Percentiles rank a stretch among this genome's conserved stretches.
Conservation (phyloP, 83 land plant genomes). For the Picea abies region DNA sequence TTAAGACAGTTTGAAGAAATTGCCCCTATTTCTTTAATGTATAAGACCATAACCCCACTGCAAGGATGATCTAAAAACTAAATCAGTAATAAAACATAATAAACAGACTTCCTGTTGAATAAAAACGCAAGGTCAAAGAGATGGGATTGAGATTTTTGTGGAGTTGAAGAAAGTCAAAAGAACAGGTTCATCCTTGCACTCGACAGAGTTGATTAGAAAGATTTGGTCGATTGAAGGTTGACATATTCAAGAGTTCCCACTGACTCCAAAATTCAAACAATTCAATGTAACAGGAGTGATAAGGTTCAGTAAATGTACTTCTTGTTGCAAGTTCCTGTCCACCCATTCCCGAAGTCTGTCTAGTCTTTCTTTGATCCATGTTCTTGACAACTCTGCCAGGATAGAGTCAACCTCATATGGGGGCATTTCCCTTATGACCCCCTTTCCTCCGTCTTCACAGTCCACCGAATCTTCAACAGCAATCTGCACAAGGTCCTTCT, state of each 20-base stretch:
- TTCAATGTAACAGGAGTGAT: neutral
- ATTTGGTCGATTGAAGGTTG: neutral
- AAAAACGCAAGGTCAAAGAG: neutral
- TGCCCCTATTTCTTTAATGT: neutral
- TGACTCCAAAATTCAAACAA: neutral
- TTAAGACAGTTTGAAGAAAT: neutral
- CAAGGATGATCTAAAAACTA: neutral
- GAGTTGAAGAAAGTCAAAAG: neutral
- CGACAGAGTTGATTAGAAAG: neutral
- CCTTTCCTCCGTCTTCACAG: constrained; percentile 94
- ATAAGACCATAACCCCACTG: neutral
- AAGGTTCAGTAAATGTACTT: constrained; percentile 47
- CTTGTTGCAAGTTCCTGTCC: constrained; percentile 81
- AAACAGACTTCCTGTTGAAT: neutral
- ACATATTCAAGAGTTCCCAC: neutral
- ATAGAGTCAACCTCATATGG: constrained; percentile 88
- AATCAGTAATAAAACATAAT: neutral
- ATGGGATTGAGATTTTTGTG: neutral
- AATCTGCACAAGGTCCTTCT: constrained; percentile 86
- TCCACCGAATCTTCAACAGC: constrained; percentile 98
- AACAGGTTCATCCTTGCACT: neutral
- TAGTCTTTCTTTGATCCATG: constrained; percentile 78
- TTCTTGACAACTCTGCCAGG: constrained; percentile 68
- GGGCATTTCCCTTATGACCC: constrained; percentile 91
- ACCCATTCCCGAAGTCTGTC: constrained; percentile 81